A percentile compares a stretch with the other conserved stretches of the same genome.
phyloP scores from a whole-genome alignment of 192 early-diverging fungal genomes.

The Thoreauomyces humboldtii region DNA sequence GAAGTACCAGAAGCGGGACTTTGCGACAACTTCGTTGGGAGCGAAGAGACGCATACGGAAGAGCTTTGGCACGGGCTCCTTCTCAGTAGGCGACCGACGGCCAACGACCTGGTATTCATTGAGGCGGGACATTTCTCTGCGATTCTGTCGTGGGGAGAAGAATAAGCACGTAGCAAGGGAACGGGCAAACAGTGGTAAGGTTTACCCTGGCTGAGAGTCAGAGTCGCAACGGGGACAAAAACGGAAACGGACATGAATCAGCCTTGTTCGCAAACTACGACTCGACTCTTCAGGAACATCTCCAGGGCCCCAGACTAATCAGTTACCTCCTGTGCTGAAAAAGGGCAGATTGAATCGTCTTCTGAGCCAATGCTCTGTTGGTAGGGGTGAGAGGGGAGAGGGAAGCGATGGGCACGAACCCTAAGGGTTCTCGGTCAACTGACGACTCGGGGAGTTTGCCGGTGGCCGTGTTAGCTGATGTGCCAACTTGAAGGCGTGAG shows the following conservation, averaged over 20 bases:
- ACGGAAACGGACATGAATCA: neutral
- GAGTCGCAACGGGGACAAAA: neutral
- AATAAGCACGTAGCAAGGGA: neutral
- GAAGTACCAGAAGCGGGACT: conserved; percentile 99
- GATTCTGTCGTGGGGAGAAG: conserved; percentile 12
- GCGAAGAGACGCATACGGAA: conserved; percentile 99
- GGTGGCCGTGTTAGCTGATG: no score
- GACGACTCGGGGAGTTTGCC: no score
- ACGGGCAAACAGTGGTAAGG: neutral
- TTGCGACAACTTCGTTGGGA: conserved; percentile 97
- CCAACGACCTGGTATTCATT: conserved; percentile 85
- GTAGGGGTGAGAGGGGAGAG: no score
- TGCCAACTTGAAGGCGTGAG: no score
- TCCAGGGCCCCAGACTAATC: neutral
- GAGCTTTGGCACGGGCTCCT: conserved; percentile 89
- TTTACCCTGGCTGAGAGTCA: neutral
- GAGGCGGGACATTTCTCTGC: conserved; percentile 41
- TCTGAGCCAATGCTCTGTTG: no score
- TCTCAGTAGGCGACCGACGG: conserved; percentile 88
- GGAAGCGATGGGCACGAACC: no score
- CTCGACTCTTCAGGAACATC: neutral
- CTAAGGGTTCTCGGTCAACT: no score
- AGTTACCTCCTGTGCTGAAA: neutral
- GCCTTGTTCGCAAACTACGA: no score
- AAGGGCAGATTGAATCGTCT: conserved; percentile 11